These are phyloP conservation scores for Thalassiosira mediterranea DNA, from an alignment of 352 stramenopile species.

Conservation along the genomic window DNA sequence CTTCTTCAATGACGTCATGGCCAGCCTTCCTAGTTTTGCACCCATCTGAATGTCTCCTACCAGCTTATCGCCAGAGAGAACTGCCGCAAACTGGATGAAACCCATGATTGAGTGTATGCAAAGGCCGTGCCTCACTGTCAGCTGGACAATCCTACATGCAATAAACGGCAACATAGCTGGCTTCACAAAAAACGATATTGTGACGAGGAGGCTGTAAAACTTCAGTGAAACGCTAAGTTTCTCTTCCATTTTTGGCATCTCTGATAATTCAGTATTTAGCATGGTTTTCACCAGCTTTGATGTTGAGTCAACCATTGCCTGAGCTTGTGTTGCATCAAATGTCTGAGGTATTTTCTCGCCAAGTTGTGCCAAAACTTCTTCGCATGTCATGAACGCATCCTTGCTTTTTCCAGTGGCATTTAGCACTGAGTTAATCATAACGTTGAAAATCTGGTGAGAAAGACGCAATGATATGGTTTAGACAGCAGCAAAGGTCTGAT, in stretches of 20 bases:
- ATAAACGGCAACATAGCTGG: background rate
- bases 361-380: background rate
- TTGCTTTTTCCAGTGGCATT: background rate
- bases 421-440: background rate
- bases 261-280: background rate
- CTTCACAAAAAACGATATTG: background rate
- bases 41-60: background rate
- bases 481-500: too few relatives aligned
- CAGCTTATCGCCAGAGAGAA: background rate
- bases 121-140: slow-evolving; percentile 15
- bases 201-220: slow-evolving; percentile 1
- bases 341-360: background rate
- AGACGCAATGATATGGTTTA: too few relatives aligned
- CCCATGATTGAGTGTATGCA: slow-evolving; percentile 13
- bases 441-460: too few relatives aligned
- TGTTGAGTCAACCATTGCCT: background rate
- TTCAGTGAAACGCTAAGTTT: background rate
- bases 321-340: slow-evolving; percentile 1
- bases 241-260: background rate
- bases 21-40: background rate
- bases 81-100: slow-evolving; percentile 4
- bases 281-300: background rate
- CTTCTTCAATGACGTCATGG: slow-evolving; percentile 1
- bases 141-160: background rate
- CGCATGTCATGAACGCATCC: background rate